Percentiles rank a stretch among this genome's conserved stretches.
phyloP scores from a whole-genome alignment of 768 basidiomycete genomes.

The Rhodosporidiobolus odoratus region DNA sequence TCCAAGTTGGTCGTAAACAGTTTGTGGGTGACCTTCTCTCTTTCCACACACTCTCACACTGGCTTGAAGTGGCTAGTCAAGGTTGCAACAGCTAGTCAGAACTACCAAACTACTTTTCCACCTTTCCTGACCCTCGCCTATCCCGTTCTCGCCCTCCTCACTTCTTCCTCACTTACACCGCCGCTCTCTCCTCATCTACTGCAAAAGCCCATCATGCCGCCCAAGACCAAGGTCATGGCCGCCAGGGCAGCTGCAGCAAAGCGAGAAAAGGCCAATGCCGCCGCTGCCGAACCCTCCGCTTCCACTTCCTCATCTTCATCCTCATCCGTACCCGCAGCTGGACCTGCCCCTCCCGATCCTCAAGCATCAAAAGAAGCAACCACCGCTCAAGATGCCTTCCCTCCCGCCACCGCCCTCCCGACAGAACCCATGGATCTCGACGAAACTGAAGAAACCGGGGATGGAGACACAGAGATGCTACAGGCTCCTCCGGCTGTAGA shows the following conservation, averaged over 20 bases:
- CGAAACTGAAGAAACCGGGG: constrained; percentile 21
- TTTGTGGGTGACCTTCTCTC: too few relatives aligned
- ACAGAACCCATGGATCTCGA: constrained; percentile 37
- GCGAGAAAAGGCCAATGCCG: neutral
- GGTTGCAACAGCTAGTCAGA: neutral
- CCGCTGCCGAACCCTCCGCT: too few relatives aligned
- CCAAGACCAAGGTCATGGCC: neutral
- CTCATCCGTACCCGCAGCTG: neutral
- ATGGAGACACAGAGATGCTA: constrained; percentile 29
- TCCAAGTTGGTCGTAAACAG: too few relatives aligned
- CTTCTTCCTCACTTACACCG: too few relatives aligned
- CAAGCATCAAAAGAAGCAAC: neutral
- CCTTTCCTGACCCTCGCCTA: neutral
- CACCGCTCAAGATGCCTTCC: constrained; percentile 8
- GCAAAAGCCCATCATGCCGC: neutral
- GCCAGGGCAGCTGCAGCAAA: too few relatives aligned
- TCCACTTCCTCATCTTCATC: too few relatives aligned
- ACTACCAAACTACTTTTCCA: neutral
- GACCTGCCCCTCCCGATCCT: neutral
- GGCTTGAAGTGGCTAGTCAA: neutral
- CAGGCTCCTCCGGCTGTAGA: neutral
- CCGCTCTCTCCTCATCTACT: neutral
- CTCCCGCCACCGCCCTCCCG: constrained; percentile 26
- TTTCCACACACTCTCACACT: too few relatives aligned
- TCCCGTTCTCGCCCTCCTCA: neutral